Percentiles rank a stretch among this genome's conserved stretches.
These are phyloP conservation scores for Penicillium silybi DNA, from an alignment of 495 filamentous ascomycete species.

Conservation along the genomic window DNA sequence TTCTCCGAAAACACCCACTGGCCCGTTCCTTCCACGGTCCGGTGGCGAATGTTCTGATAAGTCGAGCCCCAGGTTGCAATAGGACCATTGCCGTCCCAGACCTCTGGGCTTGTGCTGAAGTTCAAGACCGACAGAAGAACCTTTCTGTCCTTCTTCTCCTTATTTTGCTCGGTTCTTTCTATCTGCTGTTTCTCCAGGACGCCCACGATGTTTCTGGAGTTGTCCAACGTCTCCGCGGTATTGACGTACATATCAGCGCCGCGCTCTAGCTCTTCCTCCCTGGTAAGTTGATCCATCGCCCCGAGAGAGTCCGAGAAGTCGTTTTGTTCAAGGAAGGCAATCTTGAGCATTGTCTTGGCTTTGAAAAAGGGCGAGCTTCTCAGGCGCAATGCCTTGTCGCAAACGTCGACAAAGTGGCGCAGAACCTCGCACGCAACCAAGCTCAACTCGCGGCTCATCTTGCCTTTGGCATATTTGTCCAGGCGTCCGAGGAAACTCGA, in stretches of 20 bases:
- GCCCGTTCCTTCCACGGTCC: slow-evolving; percentile 4
- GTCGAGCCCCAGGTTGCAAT: slow-evolving; percentile 3
- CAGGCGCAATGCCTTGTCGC: background rate
- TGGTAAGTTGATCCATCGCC: slow-evolving; percentile 1
- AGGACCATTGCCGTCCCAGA: slow-evolving; percentile 5
- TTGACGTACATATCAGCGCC: background rate
- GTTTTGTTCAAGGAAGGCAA: slow-evolving; percentile 3
- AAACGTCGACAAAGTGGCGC: background rate
- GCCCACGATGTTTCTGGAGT: no score
- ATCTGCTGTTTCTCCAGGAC: no score
- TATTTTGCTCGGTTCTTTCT: no score
- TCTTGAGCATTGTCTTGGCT: slow-evolving; percentile 5
- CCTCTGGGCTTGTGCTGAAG: slow-evolving; percentile 1
- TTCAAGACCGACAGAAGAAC: no score
- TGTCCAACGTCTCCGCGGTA: no score
- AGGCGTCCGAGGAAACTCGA: slow-evolving; percentile 1
- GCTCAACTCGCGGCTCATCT: slow-evolving; percentile 5
- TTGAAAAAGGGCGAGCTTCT: background rate
- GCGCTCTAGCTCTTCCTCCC: background rate
- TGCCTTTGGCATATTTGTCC: background rate
- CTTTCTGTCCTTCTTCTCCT: no score
- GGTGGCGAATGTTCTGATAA: slow-evolving; percentile 6
- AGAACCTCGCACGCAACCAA: background rate
- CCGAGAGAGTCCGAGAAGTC: background rate
- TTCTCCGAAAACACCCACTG: background rate